Base-by-base conservation (phyloP, 495 filamentous ascomycete species). In the Clohesyomyces aquaticus region DNA sequence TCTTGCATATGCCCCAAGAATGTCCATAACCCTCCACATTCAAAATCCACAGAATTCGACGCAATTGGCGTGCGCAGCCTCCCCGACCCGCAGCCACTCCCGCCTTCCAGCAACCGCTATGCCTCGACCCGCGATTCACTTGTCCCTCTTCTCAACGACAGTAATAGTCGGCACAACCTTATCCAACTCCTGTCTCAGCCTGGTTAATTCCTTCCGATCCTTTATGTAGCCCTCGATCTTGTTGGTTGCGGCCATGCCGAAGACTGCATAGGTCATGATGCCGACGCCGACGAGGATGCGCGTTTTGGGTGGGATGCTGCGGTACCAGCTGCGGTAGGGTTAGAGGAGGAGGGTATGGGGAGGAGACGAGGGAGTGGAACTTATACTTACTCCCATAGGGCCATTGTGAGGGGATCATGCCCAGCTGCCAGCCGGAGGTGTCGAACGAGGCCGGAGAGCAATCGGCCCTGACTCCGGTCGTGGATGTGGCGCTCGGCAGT, bases 261-360 rank as follows among this genome's bases (percentile, higher is more conserved):
- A 72, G n/a, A 72, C 74, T 0, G 85, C 85, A 77, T 86, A 91
- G 27, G 79, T 82, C 72, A 91, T 85, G 38, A 88, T 73, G 65
- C 85, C 86, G 55, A 83, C 59, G 53, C 89, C 88, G 72, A 90
- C 77, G 26, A 86, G 69, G 53, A 87, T 75, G 47, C 87, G 83
- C 4, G 87, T 86, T 67, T 82, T 81, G 3, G 85, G 82, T 28
- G 79, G 64, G 50, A 90, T 82, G 59, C 72, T 76, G 65, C 77
- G 80, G 76, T 89, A 91, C 67, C 79, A 83, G 49, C 69, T 75
- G 41, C 35, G 55, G 48, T 18, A 42, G 61, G 26, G 69, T 54
- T 38, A 51, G 38, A n/a, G 18, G 9, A 27, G 38, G 41, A n/a
- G n/a, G n/a, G n/a, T n/a, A n/a, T 42, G 4, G 14, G 43, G 18